Evolutionary conservation across 345 rosid species (phyloP), one percentile per base, ranked within the genome.

Genomic region (Populus simonii): DNA sequence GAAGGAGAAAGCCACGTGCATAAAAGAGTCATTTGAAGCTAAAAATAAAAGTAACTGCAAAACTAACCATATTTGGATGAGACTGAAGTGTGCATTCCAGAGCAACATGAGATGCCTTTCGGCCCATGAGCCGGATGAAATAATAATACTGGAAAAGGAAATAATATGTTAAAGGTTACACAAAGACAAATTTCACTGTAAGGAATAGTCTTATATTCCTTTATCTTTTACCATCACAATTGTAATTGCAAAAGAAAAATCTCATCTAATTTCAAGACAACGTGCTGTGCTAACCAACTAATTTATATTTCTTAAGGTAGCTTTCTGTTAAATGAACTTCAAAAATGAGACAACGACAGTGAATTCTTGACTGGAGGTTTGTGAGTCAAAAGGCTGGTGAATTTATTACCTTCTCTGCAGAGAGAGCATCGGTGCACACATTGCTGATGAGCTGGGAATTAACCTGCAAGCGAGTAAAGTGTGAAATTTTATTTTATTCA

Each of bases 371-470:
- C 47, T 43, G 47, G 12, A 41, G 13, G 4, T 43, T 43, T 43
- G 47, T 2, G 47, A 11, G 15, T 31, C 29, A 13, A 35, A 53
- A 27, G 29, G 35, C 1, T 23, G 70, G 15, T 12, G 15, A 47
- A 59, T 15, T 57, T 13, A 70, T 79, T 86, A 93, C 96, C 98
- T 96, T 96, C 90, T 94, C 98, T 17, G 97, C 99, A 65, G 98
- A 94, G 59, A 94, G 94, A 78, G 98, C 99, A 84, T 96, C 99
- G 38, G 92, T 92, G 86, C 99, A 96, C 76, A 89, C 90, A 83
- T 96, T 96, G 87, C 99, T 96, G 84, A 96, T 92, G 82, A 96
- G 97, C 86, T 96, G 99, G 33, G 99, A 92, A 85, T 96, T 96
- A 66, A 94, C 98, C 99, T 96, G 90, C 9, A 74, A 0, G 67